phyloP scores from a whole-genome alignment of 2,329 filamentous ascomycete genomes.

The Myriangium duriaei region DNA sequence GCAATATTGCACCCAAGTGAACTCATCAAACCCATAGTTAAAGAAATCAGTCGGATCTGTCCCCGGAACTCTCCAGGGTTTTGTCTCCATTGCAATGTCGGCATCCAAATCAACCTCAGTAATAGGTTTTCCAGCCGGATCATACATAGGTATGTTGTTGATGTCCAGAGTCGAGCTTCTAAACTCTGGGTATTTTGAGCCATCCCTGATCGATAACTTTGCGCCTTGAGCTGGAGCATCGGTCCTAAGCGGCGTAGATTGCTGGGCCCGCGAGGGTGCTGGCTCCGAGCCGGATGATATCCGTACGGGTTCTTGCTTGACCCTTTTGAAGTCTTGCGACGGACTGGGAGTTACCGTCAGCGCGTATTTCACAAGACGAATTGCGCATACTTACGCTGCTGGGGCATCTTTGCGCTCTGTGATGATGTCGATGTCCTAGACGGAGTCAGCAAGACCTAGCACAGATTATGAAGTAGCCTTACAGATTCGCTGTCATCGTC shows the following conservation, averaged over 20 bases:
- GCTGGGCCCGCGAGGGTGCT: slow-evolving; percentile 14
- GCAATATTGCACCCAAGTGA: slow-evolving; percentile 92
- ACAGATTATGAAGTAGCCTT: slow-evolving; percentile 12
- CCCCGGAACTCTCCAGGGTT: slow-evolving; percentile 89
- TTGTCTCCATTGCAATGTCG: slow-evolving; percentile 55
- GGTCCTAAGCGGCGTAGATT: slow-evolving; percentile 16
- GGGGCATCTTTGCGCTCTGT: slow-evolving; percentile 34
- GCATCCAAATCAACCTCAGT: slow-evolving; percentile 39
- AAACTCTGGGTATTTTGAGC: slow-evolving; percentile 53
- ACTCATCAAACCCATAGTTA: slow-evolving; percentile 98
- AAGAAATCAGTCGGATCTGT: slow-evolving; percentile 95
- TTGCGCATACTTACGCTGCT: slow-evolving; percentile 16
- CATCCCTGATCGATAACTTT: slow-evolving; percentile 20
- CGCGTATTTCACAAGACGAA: no score
- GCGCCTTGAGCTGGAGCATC: slow-evolving; percentile 10
- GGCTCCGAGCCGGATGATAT: slow-evolving; percentile 14
- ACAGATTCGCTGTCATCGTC: slow-evolving; percentile 31
- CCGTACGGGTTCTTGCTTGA: slow-evolving; percentile 16
- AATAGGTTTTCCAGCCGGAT: slow-evolving; percentile 58
- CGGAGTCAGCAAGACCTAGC: slow-evolving; percentile 2
- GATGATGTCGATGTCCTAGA: slow-evolving; percentile 41
- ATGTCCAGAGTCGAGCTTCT: slow-evolving; percentile 75
- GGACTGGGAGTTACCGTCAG: no score
- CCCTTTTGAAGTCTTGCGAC: slow-evolving; percentile 14
- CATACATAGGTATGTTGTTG: slow-evolving; percentile 65